Evolutionary conservation across 768 basidiomycete species (phyloP), one percentile per base, ranked within the genome.

Genomic region (Panaeolus cyanescens): DNA sequence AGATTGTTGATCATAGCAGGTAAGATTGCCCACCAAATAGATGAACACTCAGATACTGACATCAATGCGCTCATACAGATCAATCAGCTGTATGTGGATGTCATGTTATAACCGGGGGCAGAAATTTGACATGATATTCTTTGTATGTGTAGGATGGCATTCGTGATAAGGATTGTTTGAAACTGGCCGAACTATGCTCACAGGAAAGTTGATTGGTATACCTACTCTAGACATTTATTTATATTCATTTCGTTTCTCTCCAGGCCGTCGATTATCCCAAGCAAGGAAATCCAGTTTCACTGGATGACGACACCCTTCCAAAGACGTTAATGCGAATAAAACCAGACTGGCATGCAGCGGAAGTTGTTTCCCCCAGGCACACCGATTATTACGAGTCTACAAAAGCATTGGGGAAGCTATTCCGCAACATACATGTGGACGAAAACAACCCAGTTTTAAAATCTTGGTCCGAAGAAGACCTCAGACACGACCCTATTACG

Each of bases 211-310:
- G 28, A 39, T n/a, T 1, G 30, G 30, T 30, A n/a, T 12, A 22
- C 37, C 20, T 1, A 22, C 34, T 13, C 30, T 5, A 56, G 19
- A 15, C 22, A 28, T 12, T 37, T 4, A 40, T 50, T 39, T 19
- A 34, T n/a, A 50, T n/a, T n/a, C n/a, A n/a, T n/a, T n/a, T 39
- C 17, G 31, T 45, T 19, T 28, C 31, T 62, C 59, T 79, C 72
- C 62, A 84, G 78, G 91, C 91, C 0, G 91, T 93, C 4, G 92
- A 93, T 67, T 93, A 91, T 69, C 86, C 90, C 0, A 93, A 93
- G 74, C 87, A 88, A 63, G 92, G 91, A 8, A 83, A 83, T 34
- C 82, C 85, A 2, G 88, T 91, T 25, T 75, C 87, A 54, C 75
- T 89, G 30, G 74, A 76, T 22, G 67, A 73, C 3, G 64, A 76